Evolutionary conservation across 306 rosid genomes (phyloP).

Genomic region (Canavalia ensiformis): DNA sequence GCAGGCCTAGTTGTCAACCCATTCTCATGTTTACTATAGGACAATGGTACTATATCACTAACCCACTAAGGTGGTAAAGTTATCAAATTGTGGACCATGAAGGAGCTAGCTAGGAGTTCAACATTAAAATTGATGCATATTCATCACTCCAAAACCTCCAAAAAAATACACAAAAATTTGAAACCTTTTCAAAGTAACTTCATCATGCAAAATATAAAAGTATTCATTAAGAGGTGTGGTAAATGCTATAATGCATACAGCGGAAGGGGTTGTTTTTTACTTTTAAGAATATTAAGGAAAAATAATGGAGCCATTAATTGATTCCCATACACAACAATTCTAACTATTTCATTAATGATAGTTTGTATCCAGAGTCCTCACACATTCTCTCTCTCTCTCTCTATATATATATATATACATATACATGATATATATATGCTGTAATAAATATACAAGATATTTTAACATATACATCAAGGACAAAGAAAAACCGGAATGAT

Average conservation of each 20-base stretch:
- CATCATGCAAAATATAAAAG: background rate
- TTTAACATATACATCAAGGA: background rate
- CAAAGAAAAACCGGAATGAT: background rate
- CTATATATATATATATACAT: too few species aligned
- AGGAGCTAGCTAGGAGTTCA: background rate
- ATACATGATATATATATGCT: background rate
- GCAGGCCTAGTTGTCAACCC: constrained; percentile 54
- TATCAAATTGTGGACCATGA: constrained; percentile 31
- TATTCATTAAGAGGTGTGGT: background rate
- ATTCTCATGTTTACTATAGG: constrained; percentile 41
- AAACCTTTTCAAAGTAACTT: constrained; percentile 1
- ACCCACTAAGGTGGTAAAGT: constrained; percentile 24
- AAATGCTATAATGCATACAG: background rate
- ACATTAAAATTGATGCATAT: background rate
- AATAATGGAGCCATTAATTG: background rate
- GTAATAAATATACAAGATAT: background rate
- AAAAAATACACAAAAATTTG: background rate
- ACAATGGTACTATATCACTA: constrained; percentile 23
- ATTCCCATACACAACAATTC: background rate
- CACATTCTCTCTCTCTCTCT: too few species aligned
- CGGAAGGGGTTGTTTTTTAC: background rate
- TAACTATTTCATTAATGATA: background rate
- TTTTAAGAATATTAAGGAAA: background rate
- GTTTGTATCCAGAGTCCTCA: too few species aligned
- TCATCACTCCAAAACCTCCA: constrained; percentile 41